Evolutionary conservation across 352 stramenopile species (phyloP).

Genomic region (Phytophthora fragariae): DNA sequence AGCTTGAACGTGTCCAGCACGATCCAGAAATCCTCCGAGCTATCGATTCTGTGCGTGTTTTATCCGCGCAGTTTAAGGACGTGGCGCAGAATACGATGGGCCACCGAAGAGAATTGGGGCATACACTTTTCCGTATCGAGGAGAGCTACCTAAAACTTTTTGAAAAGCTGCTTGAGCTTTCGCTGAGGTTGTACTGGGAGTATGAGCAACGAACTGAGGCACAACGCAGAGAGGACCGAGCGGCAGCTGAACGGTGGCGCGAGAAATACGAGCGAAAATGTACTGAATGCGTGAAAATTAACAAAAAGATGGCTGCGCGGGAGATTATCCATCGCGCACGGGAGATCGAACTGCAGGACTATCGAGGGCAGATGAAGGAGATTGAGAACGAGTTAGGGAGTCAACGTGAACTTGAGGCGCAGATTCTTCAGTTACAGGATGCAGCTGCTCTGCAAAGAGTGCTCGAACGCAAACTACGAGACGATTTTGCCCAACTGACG

Average conservation of each 20-base stretch:
- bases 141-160: slow-evolving; percentile 81
- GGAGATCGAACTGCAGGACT: slow-evolving; percentile 61
- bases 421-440: slow-evolving; percentile 54
- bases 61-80: slow-evolving; percentile 78
- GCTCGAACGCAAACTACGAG: slow-evolving; percentile 41
- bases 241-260: slow-evolving; percentile 52
- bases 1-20: slow-evolving; percentile 63
- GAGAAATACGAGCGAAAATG: slow-evolving; percentile 59
- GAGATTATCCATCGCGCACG: slow-evolving; percentile 60
- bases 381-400: slow-evolving; percentile 49
- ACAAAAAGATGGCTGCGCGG: slow-evolving; percentile 63
- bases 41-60: slow-evolving; percentile 53
- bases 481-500: slow-evolving; percentile 46
- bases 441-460: slow-evolving; percentile 37
- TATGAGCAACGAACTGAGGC: slow-evolving; percentile 65
- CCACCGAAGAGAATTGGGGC: slow-evolving; percentile 70
- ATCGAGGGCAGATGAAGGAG: slow-evolving; percentile 45
- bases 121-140: slow-evolving; percentile 74
- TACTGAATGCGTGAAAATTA: slow-evolving; percentile 50
- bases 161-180: slow-evolving; percentile 80
- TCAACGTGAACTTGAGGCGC: slow-evolving; percentile 46
- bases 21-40: slow-evolving; percentile 68
- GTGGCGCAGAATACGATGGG: slow-evolving; percentile 67
- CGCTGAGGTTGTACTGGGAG: slow-evolving; percentile 74
- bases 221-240: slow-evolving; percentile 58